phyloP scores from a whole-genome alignment of 805 yeast genomes.

The Saccharomycopsis amapae region DNA sequence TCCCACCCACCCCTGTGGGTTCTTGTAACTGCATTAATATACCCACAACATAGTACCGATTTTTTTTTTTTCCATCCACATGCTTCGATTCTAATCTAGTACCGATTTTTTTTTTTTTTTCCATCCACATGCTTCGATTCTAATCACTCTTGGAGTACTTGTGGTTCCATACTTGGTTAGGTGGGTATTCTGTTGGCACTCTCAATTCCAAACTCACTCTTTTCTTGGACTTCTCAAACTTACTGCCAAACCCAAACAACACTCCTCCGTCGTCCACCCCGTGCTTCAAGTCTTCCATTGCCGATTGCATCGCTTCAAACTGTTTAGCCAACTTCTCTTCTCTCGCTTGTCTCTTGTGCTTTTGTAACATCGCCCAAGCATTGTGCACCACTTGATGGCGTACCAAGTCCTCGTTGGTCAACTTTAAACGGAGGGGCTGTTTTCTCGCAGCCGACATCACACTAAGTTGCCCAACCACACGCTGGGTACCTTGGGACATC shows the following conservation, averaged over 20 bases:
- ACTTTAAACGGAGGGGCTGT: slow-evolving; percentile 73
- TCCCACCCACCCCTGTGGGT: too few relatives aligned
- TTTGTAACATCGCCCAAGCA: slow-evolving; percentile 69
- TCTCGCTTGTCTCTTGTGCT: slow-evolving; percentile 40
- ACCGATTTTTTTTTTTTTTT: too few relatives aligned
- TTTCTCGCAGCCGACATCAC: slow-evolving; percentile 83
- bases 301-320: slow-evolving; percentile 55
- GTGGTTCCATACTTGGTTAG: slow-evolving; percentile 71
- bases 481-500: slow-evolving; percentile 39
- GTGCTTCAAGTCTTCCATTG: slow-evolving; percentile 68
- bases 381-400: slow-evolving; percentile 76
- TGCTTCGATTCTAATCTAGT: too few relatives aligned
- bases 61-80: too few relatives aligned
- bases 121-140: too few relatives aligned
- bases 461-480: slow-evolving; percentile 50
- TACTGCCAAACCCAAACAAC: slow-evolving; percentile 58
- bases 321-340: slow-evolving; percentile 47
- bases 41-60: too few relatives aligned
- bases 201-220: slow-evolving; percentile 79
- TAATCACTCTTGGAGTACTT: slow-evolving; percentile 28
- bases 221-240: slow-evolving; percentile 43
- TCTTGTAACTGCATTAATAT: too few relatives aligned
- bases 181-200: slow-evolving; percentile 86
- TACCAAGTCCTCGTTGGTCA: slow-evolving; percentile 72
- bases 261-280: slow-evolving; percentile 36